Conservation (phyloP, 352 stramenopile genomes). For the Hyaloperonospora brassicae region DNA sequence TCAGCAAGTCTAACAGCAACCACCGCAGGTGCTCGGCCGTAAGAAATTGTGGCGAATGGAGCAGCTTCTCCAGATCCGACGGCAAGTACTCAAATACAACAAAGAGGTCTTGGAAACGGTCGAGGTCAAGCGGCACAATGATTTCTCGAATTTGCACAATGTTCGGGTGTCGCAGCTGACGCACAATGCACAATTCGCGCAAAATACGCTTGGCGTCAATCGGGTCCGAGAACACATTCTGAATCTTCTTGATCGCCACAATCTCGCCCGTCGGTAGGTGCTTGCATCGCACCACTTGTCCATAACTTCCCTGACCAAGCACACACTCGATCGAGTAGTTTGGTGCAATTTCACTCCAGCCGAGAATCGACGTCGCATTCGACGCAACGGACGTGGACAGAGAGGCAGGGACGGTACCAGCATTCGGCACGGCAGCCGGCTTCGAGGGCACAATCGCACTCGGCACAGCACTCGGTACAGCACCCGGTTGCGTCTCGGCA, state of each 20-base stretch:
- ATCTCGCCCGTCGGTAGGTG: conserved; percentile 82
- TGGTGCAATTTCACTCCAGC: conserved; percentile 74
- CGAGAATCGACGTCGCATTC: conserved; percentile 68
- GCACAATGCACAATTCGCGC: conserved; percentile 75
- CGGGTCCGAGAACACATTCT: conserved; percentile 83
- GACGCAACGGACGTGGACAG: conserved; percentile 23
- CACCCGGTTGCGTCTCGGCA: conserved; percentile 13
- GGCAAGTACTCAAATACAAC: conserved; percentile 83
- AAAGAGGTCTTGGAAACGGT: conserved; percentile 74
- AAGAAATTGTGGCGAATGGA: conserved; percentile 80
- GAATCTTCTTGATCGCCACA: conserved; percentile 85
- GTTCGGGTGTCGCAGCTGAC: conserved; percentile 77
- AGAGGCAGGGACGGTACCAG: conserved; percentile 11
- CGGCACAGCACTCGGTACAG: conserved; percentile 1
- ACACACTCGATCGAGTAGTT: conserved; percentile 84
- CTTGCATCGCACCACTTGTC: conserved; percentile 82
- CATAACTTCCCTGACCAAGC: conserved; percentile 77
- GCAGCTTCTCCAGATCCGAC: conserved; percentile 76
- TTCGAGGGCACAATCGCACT: conserved; percentile 9
- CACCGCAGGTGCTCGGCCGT: conserved; percentile 78
- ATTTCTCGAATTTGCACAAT: conserved; percentile 86
- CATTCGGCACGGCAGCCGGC: conserved; percentile 15
- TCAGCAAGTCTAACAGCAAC: conserved; percentile 78
- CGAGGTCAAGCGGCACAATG: conserved; percentile 65
- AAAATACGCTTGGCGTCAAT: conserved; percentile 85